Evolutionary conservation across 345 rosid genomes (phyloP).

Genomic region (Boechera retrofracta): DNA sequence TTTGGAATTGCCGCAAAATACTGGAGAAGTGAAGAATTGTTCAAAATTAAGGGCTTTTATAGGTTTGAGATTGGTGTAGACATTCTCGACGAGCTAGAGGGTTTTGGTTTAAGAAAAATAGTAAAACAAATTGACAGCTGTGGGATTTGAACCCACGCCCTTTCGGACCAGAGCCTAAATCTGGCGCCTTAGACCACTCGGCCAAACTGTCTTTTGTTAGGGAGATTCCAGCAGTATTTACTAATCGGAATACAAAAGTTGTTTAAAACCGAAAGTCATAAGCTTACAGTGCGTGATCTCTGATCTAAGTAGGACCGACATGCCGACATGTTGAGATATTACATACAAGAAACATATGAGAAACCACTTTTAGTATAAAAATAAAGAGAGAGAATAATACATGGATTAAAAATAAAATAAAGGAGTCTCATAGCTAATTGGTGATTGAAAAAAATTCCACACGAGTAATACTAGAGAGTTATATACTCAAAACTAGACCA

Average conservation of each 20-base stretch:
- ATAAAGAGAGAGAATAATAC: not conserved
- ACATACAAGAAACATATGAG: slow-evolving; percentile 1
- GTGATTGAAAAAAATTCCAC: not conserved
- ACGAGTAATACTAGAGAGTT: not conserved
- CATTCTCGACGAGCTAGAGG: not conserved
- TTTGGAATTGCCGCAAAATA: not conserved
- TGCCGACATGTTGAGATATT: slow-evolving; percentile 14
- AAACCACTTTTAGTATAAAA: not conserved
- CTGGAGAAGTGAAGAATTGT: not conserved
- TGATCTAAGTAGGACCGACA: slow-evolving; percentile 2
- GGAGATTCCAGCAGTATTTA: too few relatives aligned
- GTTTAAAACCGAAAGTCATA: too few relatives aligned
- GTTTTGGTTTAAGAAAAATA: not conserved
- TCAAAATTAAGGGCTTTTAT: not conserved
- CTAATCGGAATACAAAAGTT: too few relatives aligned
- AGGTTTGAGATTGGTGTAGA: not conserved
- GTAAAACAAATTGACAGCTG: slow-evolving; percentile 64
- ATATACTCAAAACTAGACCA: not conserved
- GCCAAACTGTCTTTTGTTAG: slow-evolving; percentile 80
- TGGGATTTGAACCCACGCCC: slow-evolving; percentile 99
- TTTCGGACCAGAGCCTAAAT: slow-evolving; percentile 99
- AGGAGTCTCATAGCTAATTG: not conserved
- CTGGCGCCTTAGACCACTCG: slow-evolving; percentile 99
- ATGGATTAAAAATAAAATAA: not conserved
- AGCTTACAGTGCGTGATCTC: too few relatives aligned